phyloP scores from a whole-genome alignment of 2,329 filamentous ascomycete genomes.

The Arthroderma uncinatum region DNA sequence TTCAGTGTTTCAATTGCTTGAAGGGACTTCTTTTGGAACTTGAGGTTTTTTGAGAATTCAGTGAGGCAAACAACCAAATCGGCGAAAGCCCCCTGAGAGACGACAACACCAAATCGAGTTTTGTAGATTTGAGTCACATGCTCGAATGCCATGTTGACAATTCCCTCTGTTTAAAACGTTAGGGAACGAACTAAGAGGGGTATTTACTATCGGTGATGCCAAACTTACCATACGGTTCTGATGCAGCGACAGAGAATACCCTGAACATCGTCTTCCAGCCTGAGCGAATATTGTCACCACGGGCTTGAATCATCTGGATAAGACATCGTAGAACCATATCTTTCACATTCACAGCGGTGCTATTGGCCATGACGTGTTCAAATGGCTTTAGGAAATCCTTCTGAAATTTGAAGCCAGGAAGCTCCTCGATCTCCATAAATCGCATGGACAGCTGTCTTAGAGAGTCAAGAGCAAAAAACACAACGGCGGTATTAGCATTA shows the following conservation, averaged over 20 bases:
- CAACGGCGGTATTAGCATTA: conserved; percentile 89
- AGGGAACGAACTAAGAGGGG: conserved; percentile 12
- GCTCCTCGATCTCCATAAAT: conserved; percentile 95
- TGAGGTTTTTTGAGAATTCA: conserved; percentile 96
- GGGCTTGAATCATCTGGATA: conserved; percentile 97
- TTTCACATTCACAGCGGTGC: conserved; percentile 81
- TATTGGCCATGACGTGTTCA: conserved; percentile 93
- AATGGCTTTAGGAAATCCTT: conserved; percentile 99
- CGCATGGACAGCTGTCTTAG: conserved; percentile 93
- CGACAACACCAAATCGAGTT: conserved; percentile 87
- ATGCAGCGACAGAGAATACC: conserved; percentile 84
- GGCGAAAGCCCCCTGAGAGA: conserved; percentile 91
- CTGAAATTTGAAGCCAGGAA: conserved; percentile 98
- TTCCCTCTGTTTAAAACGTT: conserved; percentile 52
- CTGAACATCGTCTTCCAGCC: conserved; percentile 99
- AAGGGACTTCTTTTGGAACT: conserved; percentile 96
- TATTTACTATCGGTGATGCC: neutral
- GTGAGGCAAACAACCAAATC: conserved; percentile 94
- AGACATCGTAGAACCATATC: conserved; percentile 93
- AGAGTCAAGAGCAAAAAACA: conserved; percentile 95
- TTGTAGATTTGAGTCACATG: conserved; percentile 95
- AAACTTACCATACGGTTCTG: conserved; percentile 63
- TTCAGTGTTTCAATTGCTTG: conserved; percentile 93
- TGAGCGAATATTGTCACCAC: conserved; percentile 91
- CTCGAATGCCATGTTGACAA: conserved; percentile 93